Evolutionary conservation across 1,139 yeast species (phyloP), one percentile per base, ranked within the genome.

Genomic region (Yamadazyma triangularis): DNA sequence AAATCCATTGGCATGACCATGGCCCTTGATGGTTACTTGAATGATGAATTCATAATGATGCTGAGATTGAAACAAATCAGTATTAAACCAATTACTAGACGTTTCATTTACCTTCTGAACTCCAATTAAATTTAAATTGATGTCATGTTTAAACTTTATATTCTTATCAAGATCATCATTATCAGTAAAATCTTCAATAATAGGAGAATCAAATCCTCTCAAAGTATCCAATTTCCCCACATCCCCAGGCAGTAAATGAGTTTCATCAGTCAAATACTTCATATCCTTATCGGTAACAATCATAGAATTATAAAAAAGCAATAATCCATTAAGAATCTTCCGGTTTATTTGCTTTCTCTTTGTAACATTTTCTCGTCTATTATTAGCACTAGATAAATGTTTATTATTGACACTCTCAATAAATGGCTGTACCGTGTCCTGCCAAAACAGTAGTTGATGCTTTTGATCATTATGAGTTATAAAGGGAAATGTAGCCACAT

Each of bases 241-340:
- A 24, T 74, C 76, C 32, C 73, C 52, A 8, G 73, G 65, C 50
- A 77, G 50, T 59, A 73, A 42, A 59, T 81, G 64, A 19, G 38
- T 45, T 55, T 70, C 52, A 53, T 67, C 45, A 18, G 6, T 18
- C 28, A 73, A 70, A 43, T 81, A 82, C 11, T 53, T 60, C 30
- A 69, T 52, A 40, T 81, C 89, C 31, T 75, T 66, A 0, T 68
- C 59, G 2, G 89, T 75, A 11, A 79, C 77, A 13, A 89, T 53
- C 24, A 91, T 84, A 0, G 96, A 80, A 43, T 87, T 84, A 56
- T 75, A 82, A 42, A 86, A 68, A 45, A 86, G 59, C 22, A 83
- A 58, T 22, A 88, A 57, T 32, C 86, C 66, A 32, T 81, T 73
- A 25, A 77, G 66, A 18, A 86, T 36, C 48, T 80, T 81, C 31